Percentiles rank a stretch among this genome's conserved stretches.
phyloP scores from a whole-genome alignment of 2,329 filamentous ascomycete species.

The Teratosphaeria nubilosa region DNA sequence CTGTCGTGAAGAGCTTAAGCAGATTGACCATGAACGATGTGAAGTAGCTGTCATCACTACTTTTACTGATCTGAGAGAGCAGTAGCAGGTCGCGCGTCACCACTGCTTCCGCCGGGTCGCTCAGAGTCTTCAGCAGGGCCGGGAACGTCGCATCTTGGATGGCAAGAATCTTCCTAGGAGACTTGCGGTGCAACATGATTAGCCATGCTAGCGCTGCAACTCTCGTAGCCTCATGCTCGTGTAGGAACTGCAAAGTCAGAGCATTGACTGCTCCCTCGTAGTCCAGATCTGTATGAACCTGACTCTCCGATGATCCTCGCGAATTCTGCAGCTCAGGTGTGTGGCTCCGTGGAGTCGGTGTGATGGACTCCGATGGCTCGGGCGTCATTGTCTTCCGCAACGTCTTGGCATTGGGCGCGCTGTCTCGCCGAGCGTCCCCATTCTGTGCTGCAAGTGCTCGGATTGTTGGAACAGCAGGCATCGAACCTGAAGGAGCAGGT shows the following conservation, averaged over 20 bases:
- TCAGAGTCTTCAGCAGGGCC: constrained; percentile 87
- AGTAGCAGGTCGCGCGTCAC: constrained; percentile 90
- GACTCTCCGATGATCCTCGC: constrained; percentile 30
- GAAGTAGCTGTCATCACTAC: constrained; percentile 96
- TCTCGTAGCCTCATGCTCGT: constrained; percentile 91
- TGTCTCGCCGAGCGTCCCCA: constrained; percentile 6
- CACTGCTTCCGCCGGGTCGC: constrained; percentile 88
- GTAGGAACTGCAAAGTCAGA: constrained; percentile 83
- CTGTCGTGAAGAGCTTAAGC: constrained; percentile 88
- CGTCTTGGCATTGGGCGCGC: constrained; percentile 1
- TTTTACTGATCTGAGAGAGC: constrained; percentile 88
- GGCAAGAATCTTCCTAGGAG: constrained; percentile 74
- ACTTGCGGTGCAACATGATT: constrained; percentile 94
- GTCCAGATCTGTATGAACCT: constrained; percentile 65
- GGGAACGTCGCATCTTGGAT: constrained; percentile 98
- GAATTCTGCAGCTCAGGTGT: constrained; percentile 19
- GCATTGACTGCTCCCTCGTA: constrained; percentile 92
- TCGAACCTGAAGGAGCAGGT: constrained; percentile 2
- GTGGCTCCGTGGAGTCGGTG: constrained; percentile 12
- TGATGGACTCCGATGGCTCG: constrained; percentile 13
- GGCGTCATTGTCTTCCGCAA: constrained; percentile 14
- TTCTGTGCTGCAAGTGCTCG: constrained; percentile 2
- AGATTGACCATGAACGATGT: constrained; percentile 97
- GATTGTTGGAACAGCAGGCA: background rate
- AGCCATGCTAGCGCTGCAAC: constrained; percentile 92